These are phyloP conservation scores for Blastocystis hominis DNA, from an alignment of 352 stramenopile species.

Conservation along the genomic window DNA sequence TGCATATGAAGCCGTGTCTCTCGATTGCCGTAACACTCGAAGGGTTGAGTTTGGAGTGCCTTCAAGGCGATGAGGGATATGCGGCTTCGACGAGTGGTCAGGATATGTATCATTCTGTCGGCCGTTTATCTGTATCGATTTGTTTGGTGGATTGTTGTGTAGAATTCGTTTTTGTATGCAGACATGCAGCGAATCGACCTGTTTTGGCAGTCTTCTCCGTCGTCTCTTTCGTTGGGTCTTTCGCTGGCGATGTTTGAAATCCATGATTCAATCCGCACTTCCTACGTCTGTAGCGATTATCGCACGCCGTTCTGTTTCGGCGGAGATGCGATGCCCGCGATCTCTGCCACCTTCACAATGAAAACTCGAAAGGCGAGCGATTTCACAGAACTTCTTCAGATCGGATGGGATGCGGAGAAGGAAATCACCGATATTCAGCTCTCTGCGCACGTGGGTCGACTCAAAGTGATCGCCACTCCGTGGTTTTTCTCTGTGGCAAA, in stretches of 20 bases:
- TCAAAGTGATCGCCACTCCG: constrained; percentile 10
- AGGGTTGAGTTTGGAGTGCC: not conserved
- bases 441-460: not conserved
- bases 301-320: constrained; percentile 12
- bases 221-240: not conserved
- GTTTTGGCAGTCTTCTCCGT: not conserved
- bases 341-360: not conserved
- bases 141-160: not conserved
- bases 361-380: not conserved
- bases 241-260: not conserved
- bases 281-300: not conserved
- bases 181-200: not conserved
- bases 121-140: not conserved
- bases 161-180: not conserved
- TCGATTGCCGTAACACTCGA: not conserved
- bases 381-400: not conserved
- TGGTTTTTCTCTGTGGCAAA: constrained; percentile 3
- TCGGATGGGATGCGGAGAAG: not conserved
- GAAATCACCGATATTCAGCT: not conserved
- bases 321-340: not conserved
- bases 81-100: not conserved
- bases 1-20: not conserved
- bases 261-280: not conserved
- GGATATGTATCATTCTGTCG: not conserved
- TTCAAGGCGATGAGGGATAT: not conserved